A percentile compares a stretch with the other conserved stretches of the same genome.
These are phyloP conservation scores for Lichtheimia hyalospora DNA, from an alignment of 371 early-diverging fungal genomes.

Conservation along the genomic window DNA sequence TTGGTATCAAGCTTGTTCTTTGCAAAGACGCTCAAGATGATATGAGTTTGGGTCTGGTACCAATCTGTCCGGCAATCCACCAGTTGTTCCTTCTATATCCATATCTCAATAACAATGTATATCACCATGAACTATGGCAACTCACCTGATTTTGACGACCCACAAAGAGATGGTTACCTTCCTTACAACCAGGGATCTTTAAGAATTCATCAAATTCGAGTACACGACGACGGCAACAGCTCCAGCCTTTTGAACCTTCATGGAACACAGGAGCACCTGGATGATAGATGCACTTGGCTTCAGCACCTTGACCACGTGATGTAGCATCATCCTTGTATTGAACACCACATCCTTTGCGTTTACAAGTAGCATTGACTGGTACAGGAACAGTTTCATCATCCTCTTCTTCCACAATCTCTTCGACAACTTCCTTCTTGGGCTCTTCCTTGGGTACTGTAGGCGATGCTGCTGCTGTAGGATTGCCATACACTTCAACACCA, in stretches of 20 bases:
- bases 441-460: constrained; percentile 3
- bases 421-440: constrained; percentile 7
- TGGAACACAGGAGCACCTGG: constrained; percentile 90
- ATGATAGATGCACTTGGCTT: constrained; percentile 80
- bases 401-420: constrained; percentile 62
- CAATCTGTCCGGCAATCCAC: constrained; percentile 89
- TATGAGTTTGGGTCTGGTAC: constrained; percentile 87
- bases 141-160: constrained; percentile 33
- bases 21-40: constrained; percentile 90
- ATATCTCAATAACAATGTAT: not conserved
- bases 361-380: constrained; percentile 78
- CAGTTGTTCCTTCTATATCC: constrained; percentile 43
- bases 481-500: constrained; percentile 44
- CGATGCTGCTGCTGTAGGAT: not conserved
- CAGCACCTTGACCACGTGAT: constrained; percentile 58
- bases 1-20: constrained; percentile 78
- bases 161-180: constrained; percentile 83
- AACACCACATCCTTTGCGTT: constrained; percentile 80
- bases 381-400: constrained; percentile 69
- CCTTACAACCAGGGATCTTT: constrained; percentile 89
- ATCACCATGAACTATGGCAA: not conserved
- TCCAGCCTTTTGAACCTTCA: constrained; percentile 93
- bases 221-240: constrained; percentile 84
- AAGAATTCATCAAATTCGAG: constrained; percentile 97
- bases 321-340: constrained; percentile 61